A percentile compares a stretch with the other conserved stretches of the same genome.
These are phyloP conservation scores for Exophiala calicioides DNA, from an alignment of 2,329 filamentous ascomycete species.

Conservation along the genomic window DNA sequence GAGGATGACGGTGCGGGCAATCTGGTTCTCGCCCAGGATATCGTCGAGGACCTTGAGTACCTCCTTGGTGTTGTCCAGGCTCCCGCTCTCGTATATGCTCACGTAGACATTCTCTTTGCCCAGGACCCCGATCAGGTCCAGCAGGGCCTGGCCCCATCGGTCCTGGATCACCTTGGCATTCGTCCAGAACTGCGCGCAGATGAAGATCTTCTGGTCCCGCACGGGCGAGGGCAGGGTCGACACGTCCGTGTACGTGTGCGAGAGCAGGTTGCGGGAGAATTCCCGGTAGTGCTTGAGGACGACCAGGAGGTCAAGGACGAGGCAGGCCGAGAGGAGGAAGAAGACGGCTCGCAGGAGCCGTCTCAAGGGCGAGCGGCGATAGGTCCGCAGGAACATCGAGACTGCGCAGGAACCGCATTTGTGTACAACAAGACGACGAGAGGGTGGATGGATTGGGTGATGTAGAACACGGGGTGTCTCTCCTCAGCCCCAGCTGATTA, in stretches of 20 bases:
- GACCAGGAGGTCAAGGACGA: conserved; percentile 28
- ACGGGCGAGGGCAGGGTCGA: conserved; percentile 23
- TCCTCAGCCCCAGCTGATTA: too few relatives aligned
- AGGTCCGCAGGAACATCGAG: conserved; percentile 25
- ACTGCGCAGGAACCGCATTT: background rate
- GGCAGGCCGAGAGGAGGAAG: conserved; percentile 14
- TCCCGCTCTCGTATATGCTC: conserved; percentile 68
- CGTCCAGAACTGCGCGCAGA: conserved; percentile 70
- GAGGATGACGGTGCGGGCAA: conserved; percentile 58
- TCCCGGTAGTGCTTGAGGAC: conserved; percentile 29
- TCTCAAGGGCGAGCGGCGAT: conserved; percentile 24
- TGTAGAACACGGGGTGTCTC: too few relatives aligned
- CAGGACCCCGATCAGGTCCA: conserved; percentile 58
- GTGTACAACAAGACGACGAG: too few relatives aligned
- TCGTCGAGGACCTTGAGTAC: conserved; percentile 59
- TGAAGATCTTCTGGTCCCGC: conserved; percentile 55
- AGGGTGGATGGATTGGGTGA: too few relatives aligned
- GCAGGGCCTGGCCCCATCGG: conserved; percentile 64
- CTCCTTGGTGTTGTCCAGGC: conserved; percentile 67
- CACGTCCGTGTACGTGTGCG: conserved; percentile 24
- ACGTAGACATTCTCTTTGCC: conserved; percentile 68
- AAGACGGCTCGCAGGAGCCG: conserved; percentile 17
- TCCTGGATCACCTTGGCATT: conserved; percentile 60
- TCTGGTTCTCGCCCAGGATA: conserved; percentile 37
- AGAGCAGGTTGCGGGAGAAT: conserved; percentile 25